A percentile compares a stretch with the other conserved stretches of the same genome.
Evolutionary conservation across 1,284 basidiomycete species (phyloP).

Genomic region (Cutaneotrichosporon cavernicola): DNA sequence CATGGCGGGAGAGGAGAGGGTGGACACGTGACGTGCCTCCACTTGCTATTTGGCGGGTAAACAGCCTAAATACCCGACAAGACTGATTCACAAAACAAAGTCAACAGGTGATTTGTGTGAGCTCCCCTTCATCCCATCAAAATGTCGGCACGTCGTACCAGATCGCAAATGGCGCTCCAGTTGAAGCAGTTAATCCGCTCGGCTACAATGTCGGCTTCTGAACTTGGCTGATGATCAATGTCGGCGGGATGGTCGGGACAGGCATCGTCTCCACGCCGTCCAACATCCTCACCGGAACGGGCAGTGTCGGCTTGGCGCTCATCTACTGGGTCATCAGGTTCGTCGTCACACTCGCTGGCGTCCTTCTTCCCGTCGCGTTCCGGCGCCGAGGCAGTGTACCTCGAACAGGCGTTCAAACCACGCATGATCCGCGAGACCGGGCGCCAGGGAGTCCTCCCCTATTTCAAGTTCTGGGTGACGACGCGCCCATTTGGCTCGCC

Average conservation of each 20-base stretch:
- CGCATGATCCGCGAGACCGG: slow-evolving; percentile 52
- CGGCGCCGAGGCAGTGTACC: slow-evolving; percentile 23
- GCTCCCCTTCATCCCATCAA: too few relatives aligned
- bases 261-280: slow-evolving; percentile 35
- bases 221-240: slow-evolving; percentile 30
- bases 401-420: slow-evolving; percentile 47
- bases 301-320: slow-evolving; percentile 32
- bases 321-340: slow-evolving; percentile 35
- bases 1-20: too few relatives aligned
- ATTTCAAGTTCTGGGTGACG: slow-evolving; percentile 38
- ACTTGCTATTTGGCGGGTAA: too few relatives aligned
- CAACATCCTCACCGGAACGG: slow-evolving; percentile 23
- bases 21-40: too few relatives aligned
- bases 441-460: slow-evolving; percentile 50
- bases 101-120: too few relatives aligned
- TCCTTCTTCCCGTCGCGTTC: not conserved
- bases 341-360: slow-evolving; percentile 28
- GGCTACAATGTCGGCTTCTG: slow-evolving; percentile 30
- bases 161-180: slow-evolving; percentile 29
- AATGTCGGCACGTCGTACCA: slow-evolving; percentile 21
- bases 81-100: too few relatives aligned
- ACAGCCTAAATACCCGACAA: too few relatives aligned
- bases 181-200: slow-evolving; percentile 28
- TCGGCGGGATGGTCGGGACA: slow-evolving; percentile 32
- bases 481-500: slow-evolving; percentile 48